Base-by-base conservation (phyloP, 805 yeast species). In the Kodamaea nitidulidarum region DNA sequence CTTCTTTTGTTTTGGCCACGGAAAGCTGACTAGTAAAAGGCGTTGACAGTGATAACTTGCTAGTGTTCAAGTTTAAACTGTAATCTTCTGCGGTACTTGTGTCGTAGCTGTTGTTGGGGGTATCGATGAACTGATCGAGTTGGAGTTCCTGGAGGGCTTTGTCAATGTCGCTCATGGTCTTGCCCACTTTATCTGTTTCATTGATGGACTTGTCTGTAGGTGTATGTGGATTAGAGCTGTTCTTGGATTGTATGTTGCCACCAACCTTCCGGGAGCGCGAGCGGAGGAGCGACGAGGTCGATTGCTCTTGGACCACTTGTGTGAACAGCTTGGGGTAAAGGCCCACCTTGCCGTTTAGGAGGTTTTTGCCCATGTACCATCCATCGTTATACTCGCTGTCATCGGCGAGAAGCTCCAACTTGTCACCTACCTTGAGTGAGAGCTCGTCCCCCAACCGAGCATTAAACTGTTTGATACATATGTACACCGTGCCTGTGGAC, bases 311-410 rank as follows among this genome's bases (percentile, higher is more conserved):
- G 29, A 63, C 60, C 7, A 75, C 56, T 49, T 81, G 81, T 1
- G 97, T 90, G 60, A 91, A 91, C 3, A 88, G 79, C 48, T 84
- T 85, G 10, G 98, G 98, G 55, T 88, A 93, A 30, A 91, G 66
- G 0, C 98, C 98, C 9, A 87, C 91, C 38, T 76, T 74, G 39
- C 78, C 76, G 0, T 91, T 80, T 36, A 75, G 55, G 36, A 87
- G 55, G 50, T 90, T 90, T 43, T 78, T 80, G 3, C 96, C 96
- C 72, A 86, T 84, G 56, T 83, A 93, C 99, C 99, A 93, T 12
- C 98, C 97, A 61, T 93, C 98, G 51, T 86, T 84, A 60, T 84
- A 93, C 54, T 87, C 96, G 45, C 82, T 76, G 62, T 93, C 98
- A 61, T 88, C 96, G 32, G 95, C 87, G 15, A 93, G 77, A 6